Conservation (phyloP, 164 flowering plant genomes). For the Berberis vulgaris region DNA sequence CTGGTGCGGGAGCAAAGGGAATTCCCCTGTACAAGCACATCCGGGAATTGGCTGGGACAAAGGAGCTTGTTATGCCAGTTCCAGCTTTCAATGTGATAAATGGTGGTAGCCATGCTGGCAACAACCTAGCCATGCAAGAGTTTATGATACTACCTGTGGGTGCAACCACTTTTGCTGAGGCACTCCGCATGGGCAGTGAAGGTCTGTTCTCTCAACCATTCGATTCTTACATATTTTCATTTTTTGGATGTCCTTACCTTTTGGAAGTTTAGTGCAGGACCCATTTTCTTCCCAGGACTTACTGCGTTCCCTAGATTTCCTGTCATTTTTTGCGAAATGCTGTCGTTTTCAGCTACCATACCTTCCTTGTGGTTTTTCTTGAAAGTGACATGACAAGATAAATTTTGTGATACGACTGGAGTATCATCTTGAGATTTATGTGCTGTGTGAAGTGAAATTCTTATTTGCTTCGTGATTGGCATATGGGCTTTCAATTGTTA, state of each 20-base stretch:
- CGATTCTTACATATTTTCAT: neutral
- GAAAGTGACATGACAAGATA: too few relatives aligned
- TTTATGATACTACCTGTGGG: slow-evolving; percentile 97
- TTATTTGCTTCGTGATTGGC: too few relatives aligned
- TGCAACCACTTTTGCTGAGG: slow-evolving; percentile 86
- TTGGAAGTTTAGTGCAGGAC: too few relatives aligned
- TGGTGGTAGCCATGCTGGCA: slow-evolving; percentile 98
- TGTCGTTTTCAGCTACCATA: too few relatives aligned
- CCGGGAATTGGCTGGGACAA: slow-evolving; percentile 77
- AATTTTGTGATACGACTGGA: too few relatives aligned
- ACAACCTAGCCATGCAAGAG: slow-evolving; percentile 96
- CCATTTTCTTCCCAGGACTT: too few relatives aligned
- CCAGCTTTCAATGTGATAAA: slow-evolving; percentile 98
- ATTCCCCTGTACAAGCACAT: slow-evolving; percentile 87
- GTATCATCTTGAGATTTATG: too few relatives aligned
- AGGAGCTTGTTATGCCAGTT: slow-evolving; percentile 96
- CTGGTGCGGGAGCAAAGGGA: slow-evolving; percentile 96
- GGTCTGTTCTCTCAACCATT: slow-evolving; percentile 30
- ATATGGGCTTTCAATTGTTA: too few relatives aligned
- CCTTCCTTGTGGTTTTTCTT: too few relatives aligned
- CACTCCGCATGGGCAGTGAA: slow-evolving; percentile 95
- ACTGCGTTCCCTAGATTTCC: too few relatives aligned
- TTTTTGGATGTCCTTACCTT: neutral
- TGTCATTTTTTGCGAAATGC: too few relatives aligned
- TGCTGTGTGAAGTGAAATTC: too few relatives aligned